A percentile compares a stretch with the other conserved stretches of the same genome.
These are phyloP conservation scores for Russula virescens DNA, from an alignment of 768 basidiomycete genomes.

Conservation along the genomic window DNA sequence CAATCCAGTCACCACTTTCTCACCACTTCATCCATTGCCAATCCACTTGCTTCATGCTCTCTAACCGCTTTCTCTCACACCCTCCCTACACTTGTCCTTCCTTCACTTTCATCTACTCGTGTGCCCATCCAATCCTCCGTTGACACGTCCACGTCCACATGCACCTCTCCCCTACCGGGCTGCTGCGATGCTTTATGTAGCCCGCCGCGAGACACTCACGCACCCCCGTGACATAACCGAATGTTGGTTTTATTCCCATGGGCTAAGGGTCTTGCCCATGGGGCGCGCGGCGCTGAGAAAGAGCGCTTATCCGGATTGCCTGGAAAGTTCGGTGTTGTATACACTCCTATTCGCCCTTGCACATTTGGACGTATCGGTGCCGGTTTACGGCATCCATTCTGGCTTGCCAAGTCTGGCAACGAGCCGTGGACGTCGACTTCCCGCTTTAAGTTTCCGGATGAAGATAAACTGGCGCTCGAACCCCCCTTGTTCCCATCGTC, in stretches of 20 bases:
- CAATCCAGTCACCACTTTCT: not conserved
- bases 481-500: not conserved
- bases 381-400: constrained; percentile 6
- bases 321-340: not conserved
- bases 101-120: not conserved
- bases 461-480: not conserved
- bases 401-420: not conserved
- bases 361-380: constrained; percentile 1
- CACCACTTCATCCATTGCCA: not conserved
- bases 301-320: not conserved
- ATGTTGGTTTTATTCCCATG: constrained; percentile 3
- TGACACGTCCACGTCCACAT: not conserved
- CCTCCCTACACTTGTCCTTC: not conserved
- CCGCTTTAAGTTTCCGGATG: not conserved
- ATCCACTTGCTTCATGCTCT: not conserved
- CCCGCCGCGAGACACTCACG: not conserved
- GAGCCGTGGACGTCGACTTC: not conserved
- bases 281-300: not conserved
- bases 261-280: not conserved
- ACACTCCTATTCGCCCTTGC: not conserved
- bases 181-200: not conserved
- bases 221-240: not conserved
- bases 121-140: not conserved
- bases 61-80: not conserved
- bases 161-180: not conserved